These are phyloP conservation scores for Hylodesmum podocarpum DNA, from an alignment of 306 rosid genomes.

Conservation along the genomic window DNA sequence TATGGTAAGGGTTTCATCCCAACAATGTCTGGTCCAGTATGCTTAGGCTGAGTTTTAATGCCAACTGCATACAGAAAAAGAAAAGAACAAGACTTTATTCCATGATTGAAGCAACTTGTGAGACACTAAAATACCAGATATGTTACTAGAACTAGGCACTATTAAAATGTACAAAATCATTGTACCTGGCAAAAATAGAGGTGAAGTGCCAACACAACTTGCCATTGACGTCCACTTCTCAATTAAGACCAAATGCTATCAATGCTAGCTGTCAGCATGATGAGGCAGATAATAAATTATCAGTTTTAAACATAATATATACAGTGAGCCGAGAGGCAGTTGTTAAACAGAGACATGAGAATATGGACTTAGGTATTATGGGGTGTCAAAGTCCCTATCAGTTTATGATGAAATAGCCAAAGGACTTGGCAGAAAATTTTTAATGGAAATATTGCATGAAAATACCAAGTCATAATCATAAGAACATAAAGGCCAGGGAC, in stretches of 20 bases:
- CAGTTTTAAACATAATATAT: neutral
- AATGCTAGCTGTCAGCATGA: conserved; percentile 6
- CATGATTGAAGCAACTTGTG: neutral
- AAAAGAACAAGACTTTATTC: conserved; percentile 9
- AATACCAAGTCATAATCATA: neutral
- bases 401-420: neutral
- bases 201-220: conserved; percentile 34
- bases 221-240: conserved; percentile 38
- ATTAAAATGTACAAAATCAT: neutral
- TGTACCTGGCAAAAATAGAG: conserved; percentile 55
- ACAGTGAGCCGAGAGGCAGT: neutral
- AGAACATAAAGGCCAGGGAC: neutral
- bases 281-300: neutral
- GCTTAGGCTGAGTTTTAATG: conserved; percentile 23
- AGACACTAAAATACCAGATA: neutral
- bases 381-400: neutral
- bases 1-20: conserved; percentile 32
- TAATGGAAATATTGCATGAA: neutral
- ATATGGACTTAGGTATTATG: too few relatives aligned
- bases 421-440: neutral
- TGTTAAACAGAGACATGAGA: neutral
- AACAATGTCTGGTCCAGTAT: conserved; percentile 33
- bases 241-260: conserved; percentile 2
- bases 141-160: neutral
- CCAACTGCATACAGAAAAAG: conserved; percentile 22